Base-by-base conservation (phyloP, 768 basidiomycete genomes). In the Tephrocybe sp. region DNA sequence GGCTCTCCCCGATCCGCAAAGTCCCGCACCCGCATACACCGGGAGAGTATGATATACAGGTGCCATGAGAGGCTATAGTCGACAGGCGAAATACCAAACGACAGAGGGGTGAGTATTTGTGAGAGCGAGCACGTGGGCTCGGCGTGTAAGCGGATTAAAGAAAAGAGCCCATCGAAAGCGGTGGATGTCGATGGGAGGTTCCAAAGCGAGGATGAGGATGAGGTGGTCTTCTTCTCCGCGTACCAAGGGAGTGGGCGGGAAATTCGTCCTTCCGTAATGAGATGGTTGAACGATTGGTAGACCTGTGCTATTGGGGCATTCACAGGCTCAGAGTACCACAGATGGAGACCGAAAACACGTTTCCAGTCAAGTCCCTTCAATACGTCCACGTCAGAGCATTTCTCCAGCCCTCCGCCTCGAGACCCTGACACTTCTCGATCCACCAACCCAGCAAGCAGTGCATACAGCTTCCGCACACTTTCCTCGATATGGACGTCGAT, bases 61-160 rank as follows among this genome's bases (percentile, higher is more conserved):
- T 98, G 93, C 96, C 96, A 99, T 6, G 90, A 78, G 49, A 97
- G 72, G 18, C 92, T 83, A 64, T 83, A 86, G 65, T 95, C 93
- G n/a, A 83, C 67, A 0, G 87, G 86, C 5, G 84, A 86, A 2
- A 88, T 69, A 1, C 84, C 79, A 57, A 89, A 92, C 20, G 90
- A 90, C 7, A 85, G 71, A 0, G 94, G 88, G 10, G 78, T 69
- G 8, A 95, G 81, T 3, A 85, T 76, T 32, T 76, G 84, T 47
- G 80, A 95, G 46, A 81, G 79, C 37, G 81, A 89, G 58, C 76
- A 81, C 9, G 82, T 77, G 2, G 86, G 85, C 48, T 92, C 85
- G 9, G 89, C 79, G 65, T 84, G 77, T 38, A 98, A 75, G 59
- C 81, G 81, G 65, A 99, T 84, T 26, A 99, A 78, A 4, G 86